Evolutionary conservation across 148 eudicot species (phyloP).

Genomic region (Chenopodium berlandieri): DNA sequence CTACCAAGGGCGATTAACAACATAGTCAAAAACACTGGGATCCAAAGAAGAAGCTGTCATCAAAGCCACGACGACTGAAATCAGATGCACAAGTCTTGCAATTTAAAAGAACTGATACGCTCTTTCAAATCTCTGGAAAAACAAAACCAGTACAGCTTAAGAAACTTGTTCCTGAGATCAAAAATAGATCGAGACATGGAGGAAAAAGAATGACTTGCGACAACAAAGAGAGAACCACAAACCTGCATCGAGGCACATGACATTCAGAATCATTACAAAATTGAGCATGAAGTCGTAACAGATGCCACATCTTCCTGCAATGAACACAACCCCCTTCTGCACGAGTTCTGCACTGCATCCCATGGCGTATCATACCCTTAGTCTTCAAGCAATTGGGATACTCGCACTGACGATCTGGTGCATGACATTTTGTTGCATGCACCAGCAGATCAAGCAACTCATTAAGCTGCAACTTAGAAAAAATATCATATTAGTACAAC

Average conservation of each 20-base stretch:
- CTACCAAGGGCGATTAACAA: too few relatives aligned
- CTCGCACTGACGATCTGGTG: conserved; percentile 44
- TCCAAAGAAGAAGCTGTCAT: too few relatives aligned
- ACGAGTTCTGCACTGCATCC: conserved; percentile 72
- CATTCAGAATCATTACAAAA: conserved; percentile 88
- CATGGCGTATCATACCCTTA: conserved; percentile 89
- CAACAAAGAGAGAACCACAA: conserved; percentile 21
- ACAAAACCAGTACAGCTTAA: background rate
- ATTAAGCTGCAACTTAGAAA: conserved; percentile 55
- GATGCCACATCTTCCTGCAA: conserved; percentile 94
- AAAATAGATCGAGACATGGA: background rate
- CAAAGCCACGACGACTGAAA: too few relatives aligned
- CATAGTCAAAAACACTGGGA: too few relatives aligned
- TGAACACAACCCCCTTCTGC: conserved; percentile 81
- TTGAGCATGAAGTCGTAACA: conserved; percentile 89
- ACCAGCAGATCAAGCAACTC: conserved; percentile 91
- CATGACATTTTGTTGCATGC: conserved; percentile 89
- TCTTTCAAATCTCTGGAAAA: conserved; percentile 65
- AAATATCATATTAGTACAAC: background rate
- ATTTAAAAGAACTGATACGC: conserved; percentile 34
- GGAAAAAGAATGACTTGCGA: background rate
- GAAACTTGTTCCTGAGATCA: background rate
- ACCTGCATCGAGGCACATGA: conserved; percentile 94
- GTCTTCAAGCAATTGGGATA: conserved; percentile 89
- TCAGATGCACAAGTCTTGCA: too few relatives aligned